Evolutionary conservation across 2,329 filamentous ascomycete genomes (phyloP), one percentile per base, ranked within the genome.

Genomic region (Fusarium continuum): DNA sequence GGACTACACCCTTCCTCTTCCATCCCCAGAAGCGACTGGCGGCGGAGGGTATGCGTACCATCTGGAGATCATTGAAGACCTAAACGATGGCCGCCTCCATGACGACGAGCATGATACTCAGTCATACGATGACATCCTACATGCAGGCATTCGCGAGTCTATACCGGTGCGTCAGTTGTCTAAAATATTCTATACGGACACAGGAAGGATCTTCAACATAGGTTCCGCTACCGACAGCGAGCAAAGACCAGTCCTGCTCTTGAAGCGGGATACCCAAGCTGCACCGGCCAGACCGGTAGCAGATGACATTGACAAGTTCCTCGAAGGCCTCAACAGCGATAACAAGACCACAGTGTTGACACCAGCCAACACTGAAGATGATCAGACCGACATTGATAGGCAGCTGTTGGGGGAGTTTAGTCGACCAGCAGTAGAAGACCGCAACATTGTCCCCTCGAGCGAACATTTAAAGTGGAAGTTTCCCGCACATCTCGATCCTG

Each of bases 161-260:
- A 78, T 87, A n/a, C 83, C 83, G 0, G 76, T 85, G 5, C 75
- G 79, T 28, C 80, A 87, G 70, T 85, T 97, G 6, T 91, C 92
- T 6, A 97, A 96, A 72, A 92, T 97, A 26, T 96, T 97, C 76
- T 97, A 97, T 71, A 92, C 93, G 1, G 91, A 96, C 66, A 96
- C 92, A 0, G 93, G 93, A 16, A 91, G 91, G 67, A 91, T 97
- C 9, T 81, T 97, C 22, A 96, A 96, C 60, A 93, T 97, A 51
- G 80, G 80, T 14, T 77, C 76, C 19, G 76, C 77, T 5, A 73
- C 77, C 8, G 88, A 88, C 13, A 88, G 66, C 45, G 78, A 74
- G 28, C 75, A 74, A 40, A 74, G 69, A 11, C 76, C 76, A 6
- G 72, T 77, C 3, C 60, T 78, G 7, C 71, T 73, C 55, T 64